Evolutionary conservation across 768 basidiomycete species (phyloP), one percentile per base, ranked within the genome.

Genomic region (Podaxis carcinomalis): DNA sequence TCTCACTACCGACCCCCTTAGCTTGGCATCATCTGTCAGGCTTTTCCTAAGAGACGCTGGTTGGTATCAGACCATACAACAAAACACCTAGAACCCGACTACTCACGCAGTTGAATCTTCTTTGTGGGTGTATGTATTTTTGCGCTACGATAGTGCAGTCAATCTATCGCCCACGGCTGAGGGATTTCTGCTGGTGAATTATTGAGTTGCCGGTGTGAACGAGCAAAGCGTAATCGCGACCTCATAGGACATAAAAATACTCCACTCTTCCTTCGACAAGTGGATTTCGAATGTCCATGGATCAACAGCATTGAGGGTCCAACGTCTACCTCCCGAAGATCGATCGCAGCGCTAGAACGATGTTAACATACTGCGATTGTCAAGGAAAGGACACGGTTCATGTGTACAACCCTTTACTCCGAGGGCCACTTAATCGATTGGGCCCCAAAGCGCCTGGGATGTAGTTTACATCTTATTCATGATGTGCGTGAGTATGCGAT

Each of bases 171-270:
- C 13, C 47, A 57, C 14, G 10, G 36, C 13, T 57, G 46, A 21
- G 46, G 52, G 35, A 13, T 36, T 53, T 36, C 35, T 37, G 52
- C 52, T 54, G 57, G 35, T 36, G 14, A 25, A 35, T 13, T 36
- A 16, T 50, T 57, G 57, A 57, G 57, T 57, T 7, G 14, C 57
- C 57, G 57, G 57, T 57, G 57, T 14, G 57, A 57, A 50, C 35
- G 1, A 50, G 35, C n/a, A 44, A 39, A 42, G 36, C 32, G 3
- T 49, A 36, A 35, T n/a, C 51, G 28, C 56, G 57, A 57, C 16
- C 28, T 49, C 47, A 50, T 50, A 57, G 57, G 57, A 57, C 39
- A 14, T 40, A 19, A 28, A 23, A 28, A 50, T 14, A 27, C 44
- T 25, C 13, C n/a, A 50, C 36, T 50, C 2, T 7, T 7, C n/a